These are phyloP conservation scores for Penicillium brevicompactum DNA, from an alignment of 2,329 filamentous ascomycete genomes.

Conservation along the genomic window DNA sequence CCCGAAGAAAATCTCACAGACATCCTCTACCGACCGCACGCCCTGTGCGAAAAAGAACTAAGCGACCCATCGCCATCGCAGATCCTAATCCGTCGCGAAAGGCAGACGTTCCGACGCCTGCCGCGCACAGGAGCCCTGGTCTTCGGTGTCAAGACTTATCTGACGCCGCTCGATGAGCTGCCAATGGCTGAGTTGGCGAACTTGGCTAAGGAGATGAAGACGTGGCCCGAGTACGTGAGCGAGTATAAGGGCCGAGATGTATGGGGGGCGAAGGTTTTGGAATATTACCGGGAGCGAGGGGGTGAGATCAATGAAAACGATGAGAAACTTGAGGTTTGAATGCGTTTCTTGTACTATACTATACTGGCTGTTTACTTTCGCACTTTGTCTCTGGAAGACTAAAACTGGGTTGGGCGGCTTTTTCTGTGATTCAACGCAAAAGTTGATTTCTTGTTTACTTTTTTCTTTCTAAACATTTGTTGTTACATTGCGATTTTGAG, in stretches of 20 bases:
- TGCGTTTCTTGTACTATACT: background rate
- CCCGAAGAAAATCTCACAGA: constrained; percentile 40
- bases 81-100: constrained; percentile 52
- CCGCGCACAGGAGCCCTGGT: constrained; percentile 49
- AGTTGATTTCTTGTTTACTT: constrained; percentile 1
- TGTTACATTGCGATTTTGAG: background rate
- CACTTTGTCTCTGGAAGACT: constrained; percentile 5
- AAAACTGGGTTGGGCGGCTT: constrained; percentile 12
- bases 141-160: constrained; percentile 53
- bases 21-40: constrained; percentile 49
- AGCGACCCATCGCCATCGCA: constrained; percentile 39
- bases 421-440: constrained; percentile 6
- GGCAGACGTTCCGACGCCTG: constrained; percentile 53
- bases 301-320: constrained; percentile 11
- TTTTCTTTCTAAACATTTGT: background rate
- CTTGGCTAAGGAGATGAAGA: constrained; percentile 47
- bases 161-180: constrained; percentile 46
- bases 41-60: constrained; percentile 41
- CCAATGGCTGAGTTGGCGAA: constrained; percentile 44
- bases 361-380: background rate
- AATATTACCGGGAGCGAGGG: constrained; percentile 36
- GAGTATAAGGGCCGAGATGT: constrained; percentile 49
- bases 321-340: constrained; percentile 13
- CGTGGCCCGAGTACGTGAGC: constrained; percentile 49
- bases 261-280: constrained; percentile 45